phyloP scores from a whole-genome alignment of 805 yeast genomes.

The Zygosaccharomyces bailii region DNA sequence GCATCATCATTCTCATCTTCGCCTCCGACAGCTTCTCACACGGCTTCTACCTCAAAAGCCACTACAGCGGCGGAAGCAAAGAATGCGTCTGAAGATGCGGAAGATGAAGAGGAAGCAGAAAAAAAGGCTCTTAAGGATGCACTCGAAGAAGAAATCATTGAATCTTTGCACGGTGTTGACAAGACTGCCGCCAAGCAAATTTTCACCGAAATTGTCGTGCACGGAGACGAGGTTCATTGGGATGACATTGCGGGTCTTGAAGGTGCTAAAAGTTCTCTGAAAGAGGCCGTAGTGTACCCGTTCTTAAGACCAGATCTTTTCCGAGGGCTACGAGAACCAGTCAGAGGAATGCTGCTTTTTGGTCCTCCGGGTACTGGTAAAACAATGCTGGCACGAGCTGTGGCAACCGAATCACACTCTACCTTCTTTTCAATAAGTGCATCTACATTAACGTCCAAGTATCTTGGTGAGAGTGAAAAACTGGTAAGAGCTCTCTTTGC shows the following conservation, averaged over 20 bases:
- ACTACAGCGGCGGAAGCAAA: background rate
- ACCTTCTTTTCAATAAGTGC: slow-evolving; percentile 91
- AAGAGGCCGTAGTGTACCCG: slow-evolving; percentile 95
- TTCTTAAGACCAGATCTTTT: slow-evolving; percentile 91
- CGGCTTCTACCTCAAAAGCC: slow-evolving; percentile 1
- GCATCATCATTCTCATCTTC: slow-evolving; percentile 9
- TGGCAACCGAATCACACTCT: slow-evolving; percentile 90
- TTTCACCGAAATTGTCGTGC: slow-evolving; percentile 79
- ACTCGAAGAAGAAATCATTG: slow-evolving; percentile 33
- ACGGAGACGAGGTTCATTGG: slow-evolving; percentile 92
- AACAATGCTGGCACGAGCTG: slow-evolving; percentile 95
- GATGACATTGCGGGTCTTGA: slow-evolving; percentile 92
- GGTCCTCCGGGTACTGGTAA: slow-evolving; percentile 99
- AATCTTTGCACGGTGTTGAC: slow-evolving; percentile 63
- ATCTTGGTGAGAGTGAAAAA: slow-evolving; percentile 91
- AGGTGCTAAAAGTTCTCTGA: slow-evolving; percentile 80
- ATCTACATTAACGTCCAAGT: slow-evolving; percentile 82
- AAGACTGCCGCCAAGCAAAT: slow-evolving; percentile 76
- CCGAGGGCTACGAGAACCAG: slow-evolving; percentile 87
- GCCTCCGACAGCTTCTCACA: background rate
- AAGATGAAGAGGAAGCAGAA: slow-evolving; percentile 7
- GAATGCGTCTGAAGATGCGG: background rate
- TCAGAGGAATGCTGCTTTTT: slow-evolving; percentile 90
- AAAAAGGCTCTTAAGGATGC: slow-evolving; percentile 15
- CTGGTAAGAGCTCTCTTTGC: slow-evolving; percentile 83